Evolutionary conservation across 805 yeast species (phyloP).

Genomic region (Isabelozyma heimii): DNA sequence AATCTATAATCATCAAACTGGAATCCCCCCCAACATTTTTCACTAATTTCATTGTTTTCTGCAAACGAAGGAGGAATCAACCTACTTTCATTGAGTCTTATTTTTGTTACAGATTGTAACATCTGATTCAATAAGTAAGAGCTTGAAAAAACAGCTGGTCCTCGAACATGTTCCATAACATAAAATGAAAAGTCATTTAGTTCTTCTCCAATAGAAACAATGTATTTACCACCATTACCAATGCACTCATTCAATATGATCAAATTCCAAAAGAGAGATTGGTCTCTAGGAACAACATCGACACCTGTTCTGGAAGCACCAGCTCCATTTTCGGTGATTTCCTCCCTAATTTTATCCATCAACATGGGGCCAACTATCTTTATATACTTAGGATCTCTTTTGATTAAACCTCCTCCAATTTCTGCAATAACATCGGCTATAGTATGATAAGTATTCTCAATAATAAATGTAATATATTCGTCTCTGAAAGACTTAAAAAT

Average conservation of each 20-base stretch:
- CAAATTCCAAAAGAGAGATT: constrained; percentile 67
- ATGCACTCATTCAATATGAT: constrained; percentile 67
- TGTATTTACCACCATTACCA: constrained; percentile 59
- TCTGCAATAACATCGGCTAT: constrained; percentile 68
- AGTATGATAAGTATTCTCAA: constrained; percentile 56
- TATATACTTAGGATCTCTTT: constrained; percentile 55
- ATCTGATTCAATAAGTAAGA: constrained; percentile 67
- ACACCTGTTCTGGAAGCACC: constrained; percentile 67
- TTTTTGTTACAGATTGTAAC: constrained; percentile 59
- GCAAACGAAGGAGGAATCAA: constrained; percentile 48
- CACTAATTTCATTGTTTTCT: constrained; percentile 35
- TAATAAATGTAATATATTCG: constrained; percentile 54
- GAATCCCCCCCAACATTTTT: constrained; percentile 72
- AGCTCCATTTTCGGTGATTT: constrained; percentile 75
- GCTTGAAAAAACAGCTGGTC: constrained; percentile 61
- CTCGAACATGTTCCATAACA: constrained; percentile 50
- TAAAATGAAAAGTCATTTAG: constrained; percentile 45
- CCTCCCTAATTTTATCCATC: constrained; percentile 54
- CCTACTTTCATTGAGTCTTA: constrained; percentile 56
- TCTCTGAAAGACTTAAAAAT: constrained; percentile 46
- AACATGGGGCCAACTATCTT: constrained; percentile 43
- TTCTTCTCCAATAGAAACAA: constrained; percentile 44
- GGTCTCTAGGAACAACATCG: constrained; percentile 76
- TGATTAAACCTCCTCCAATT: constrained; percentile 68
- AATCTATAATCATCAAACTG: constrained; percentile 58